These are phyloP conservation scores for Hymenoscyphus repandus DNA, from an alignment of 2,329 filamentous ascomycete species.

Conservation along the genomic window DNA sequence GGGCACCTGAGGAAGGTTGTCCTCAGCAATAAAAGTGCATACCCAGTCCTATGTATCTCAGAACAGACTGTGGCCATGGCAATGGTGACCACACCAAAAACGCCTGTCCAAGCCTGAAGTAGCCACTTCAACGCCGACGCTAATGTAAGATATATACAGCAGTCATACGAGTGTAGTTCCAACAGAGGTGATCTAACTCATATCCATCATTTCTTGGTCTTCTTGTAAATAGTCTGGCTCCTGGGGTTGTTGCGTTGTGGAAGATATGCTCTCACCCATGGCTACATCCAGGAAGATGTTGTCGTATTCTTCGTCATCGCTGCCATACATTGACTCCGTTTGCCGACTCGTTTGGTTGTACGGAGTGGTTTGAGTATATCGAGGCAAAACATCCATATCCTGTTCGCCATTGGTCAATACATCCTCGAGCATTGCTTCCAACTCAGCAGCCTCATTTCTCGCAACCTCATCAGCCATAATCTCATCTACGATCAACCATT, in stretches of 20 bases:
- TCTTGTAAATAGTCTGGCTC: constrained; percentile 20
- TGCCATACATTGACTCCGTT: constrained; percentile 25
- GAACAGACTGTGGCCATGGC: not conserved
- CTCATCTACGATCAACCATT: constrained; percentile 24
- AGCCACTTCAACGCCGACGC: not conserved
- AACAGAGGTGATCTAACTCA: constrained; percentile 12
- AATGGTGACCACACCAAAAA: not conserved
- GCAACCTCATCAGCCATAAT: constrained; percentile 47
- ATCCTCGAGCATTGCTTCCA: constrained; percentile 51
- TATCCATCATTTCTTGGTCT: constrained; percentile 29
- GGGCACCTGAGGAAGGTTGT: constrained; percentile 56
- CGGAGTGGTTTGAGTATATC: not conserved
- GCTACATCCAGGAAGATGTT: constrained; percentile 61
- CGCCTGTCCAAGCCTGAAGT: constrained; percentile 2
- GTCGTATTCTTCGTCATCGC: constrained; percentile 58
- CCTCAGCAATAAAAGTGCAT: constrained; percentile 47
- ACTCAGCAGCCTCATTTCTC: constrained; percentile 48
- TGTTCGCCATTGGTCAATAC: constrained; percentile 31
- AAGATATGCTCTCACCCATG: constrained; percentile 36
- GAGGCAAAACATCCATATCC: constrained; percentile 10
- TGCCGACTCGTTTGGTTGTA: constrained; percentile 4
- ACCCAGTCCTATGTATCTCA: constrained; percentile 8
- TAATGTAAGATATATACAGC: not conserved
- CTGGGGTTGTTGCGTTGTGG: constrained; percentile 21
- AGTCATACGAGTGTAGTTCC: not conserved